Conservation (phyloP, 129 eudicot species). For the Logfia minima region DNA sequence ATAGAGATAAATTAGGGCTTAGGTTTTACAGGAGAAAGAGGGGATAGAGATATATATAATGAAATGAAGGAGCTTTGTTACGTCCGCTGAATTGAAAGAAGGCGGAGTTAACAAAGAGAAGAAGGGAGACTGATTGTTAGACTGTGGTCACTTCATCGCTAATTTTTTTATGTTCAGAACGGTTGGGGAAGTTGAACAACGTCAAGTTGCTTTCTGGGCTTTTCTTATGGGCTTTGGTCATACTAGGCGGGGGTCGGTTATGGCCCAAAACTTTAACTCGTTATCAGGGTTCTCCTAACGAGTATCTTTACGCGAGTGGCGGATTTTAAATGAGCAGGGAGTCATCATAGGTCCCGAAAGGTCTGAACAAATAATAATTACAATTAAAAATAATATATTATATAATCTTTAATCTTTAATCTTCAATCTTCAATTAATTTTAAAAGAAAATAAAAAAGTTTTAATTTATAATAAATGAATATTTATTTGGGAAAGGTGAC, state of each 20-base stretch:
- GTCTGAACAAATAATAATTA: no score
- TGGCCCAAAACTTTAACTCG: neutral
- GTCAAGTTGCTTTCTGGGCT: neutral
- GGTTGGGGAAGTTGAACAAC: slow-evolving; percentile 21
- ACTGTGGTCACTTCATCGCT: neutral
- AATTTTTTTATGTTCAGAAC: neutral
- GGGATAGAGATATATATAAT: neutral
- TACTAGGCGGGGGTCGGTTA: neutral
- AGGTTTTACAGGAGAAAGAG: neutral
- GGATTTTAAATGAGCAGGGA: no score
- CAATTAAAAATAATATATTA: no score
- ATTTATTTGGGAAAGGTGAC: no score
- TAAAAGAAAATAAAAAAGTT: no score
- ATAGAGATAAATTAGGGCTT: neutral
- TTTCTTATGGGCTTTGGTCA: neutral
- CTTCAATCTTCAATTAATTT: no score
- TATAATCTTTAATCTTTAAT: no score
- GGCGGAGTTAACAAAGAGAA: neutral
- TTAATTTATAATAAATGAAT: no score
- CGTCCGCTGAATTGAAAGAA: neutral
- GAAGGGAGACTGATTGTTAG: neutral
- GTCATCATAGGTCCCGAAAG: no score
- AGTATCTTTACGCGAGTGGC: no score
- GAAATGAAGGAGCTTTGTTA: neutral
- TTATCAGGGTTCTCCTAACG: no score